Percentiles rank a stretch among this genome's conserved stretches.
These are phyloP conservation scores for Leccinum pachyderme DNA, from an alignment of 1,284 basidiomycete genomes.

Conservation along the genomic window DNA sequence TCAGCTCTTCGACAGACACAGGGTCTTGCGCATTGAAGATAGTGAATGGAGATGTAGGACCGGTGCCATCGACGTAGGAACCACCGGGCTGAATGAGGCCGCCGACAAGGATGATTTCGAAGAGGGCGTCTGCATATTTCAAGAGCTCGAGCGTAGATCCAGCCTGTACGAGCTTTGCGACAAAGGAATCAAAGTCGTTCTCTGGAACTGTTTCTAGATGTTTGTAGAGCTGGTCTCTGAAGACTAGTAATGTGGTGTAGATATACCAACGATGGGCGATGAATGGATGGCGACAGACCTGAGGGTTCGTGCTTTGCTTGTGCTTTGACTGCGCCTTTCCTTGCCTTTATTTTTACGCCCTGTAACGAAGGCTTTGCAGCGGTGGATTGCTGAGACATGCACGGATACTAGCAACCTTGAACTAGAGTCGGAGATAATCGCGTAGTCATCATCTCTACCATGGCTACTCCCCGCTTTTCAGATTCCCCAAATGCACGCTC, in stretches of 20 bases:
- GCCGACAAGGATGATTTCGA: constrained; percentile 92
- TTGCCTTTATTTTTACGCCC: constrained; percentile 85
- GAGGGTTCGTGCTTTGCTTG: constrained; percentile 87
- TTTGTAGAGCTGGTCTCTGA: constrained; percentile 94
- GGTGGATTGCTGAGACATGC: constrained; percentile 84
- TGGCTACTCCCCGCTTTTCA: constrained; percentile 27
- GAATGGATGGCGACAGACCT: constrained; percentile 38
- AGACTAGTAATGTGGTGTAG: constrained; percentile 52
- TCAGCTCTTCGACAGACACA: constrained; percentile 78
- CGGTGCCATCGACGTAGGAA: constrained; percentile 84
- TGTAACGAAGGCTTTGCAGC: constrained; percentile 81
- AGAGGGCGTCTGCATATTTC: constrained; percentile 95
- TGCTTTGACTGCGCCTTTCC: constrained; percentile 85
- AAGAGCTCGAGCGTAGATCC: constrained; percentile 90
- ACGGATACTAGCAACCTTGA: constrained; percentile 35
- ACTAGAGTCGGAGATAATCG: constrained; percentile 33
- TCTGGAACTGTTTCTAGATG: constrained; percentile 85
- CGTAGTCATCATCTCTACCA: constrained; percentile 18
- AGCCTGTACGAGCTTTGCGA: constrained; percentile 86
- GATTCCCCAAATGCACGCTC: constrained; percentile 64
- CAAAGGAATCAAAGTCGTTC: constrained; percentile 80
- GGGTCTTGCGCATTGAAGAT: constrained; percentile 80
- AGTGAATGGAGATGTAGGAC: constrained; percentile 79
- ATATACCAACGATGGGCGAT: constrained; percentile 13
- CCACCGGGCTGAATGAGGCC: constrained; percentile 96